These are phyloP conservation scores for Scheffersomyces insectosa DNA, from an alignment of 1,139 yeast species.

Conservation along the genomic window DNA sequence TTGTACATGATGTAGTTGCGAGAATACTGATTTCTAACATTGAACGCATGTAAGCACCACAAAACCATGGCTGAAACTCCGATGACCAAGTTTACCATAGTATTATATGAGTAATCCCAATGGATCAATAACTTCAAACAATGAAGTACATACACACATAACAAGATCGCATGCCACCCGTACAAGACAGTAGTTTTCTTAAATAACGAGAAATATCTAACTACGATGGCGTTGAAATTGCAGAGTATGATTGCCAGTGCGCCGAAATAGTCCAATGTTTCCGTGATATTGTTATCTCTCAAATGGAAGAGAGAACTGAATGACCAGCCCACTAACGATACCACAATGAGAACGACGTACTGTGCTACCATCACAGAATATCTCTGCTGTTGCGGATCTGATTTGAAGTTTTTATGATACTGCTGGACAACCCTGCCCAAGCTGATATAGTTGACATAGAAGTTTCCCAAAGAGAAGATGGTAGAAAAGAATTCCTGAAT, in stretches of 20 bases:
- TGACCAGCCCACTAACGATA: constrained; percentile 41
- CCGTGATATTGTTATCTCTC: constrained; percentile 40
- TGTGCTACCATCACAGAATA: constrained; percentile 32
- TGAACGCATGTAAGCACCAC: constrained; percentile 38
- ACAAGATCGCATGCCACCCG: constrained; percentile 12
- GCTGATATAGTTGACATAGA: constrained; percentile 36
- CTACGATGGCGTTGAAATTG: constrained; percentile 37
- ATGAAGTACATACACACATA: constrained; percentile 27
- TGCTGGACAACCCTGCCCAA: constrained; percentile 29
- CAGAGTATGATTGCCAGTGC: constrained; percentile 42
- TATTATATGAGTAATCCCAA: constrained; percentile 47
- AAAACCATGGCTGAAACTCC: constrained; percentile 33
- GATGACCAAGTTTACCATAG: constrained; percentile 32
- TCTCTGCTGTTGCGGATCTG: constrained; percentile 4
- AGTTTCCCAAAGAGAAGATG: constrained; percentile 39
- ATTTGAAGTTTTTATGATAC: constrained; percentile 20
- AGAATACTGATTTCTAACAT: constrained; percentile 19
- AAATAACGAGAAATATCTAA: constrained; percentile 34
- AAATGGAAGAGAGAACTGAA: constrained; percentile 43
- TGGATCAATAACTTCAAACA: constrained; percentile 24
- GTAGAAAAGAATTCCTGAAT: constrained; percentile 40
- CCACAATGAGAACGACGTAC: constrained; percentile 28
- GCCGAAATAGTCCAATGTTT: constrained; percentile 46
- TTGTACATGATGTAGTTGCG: constrained; percentile 27
- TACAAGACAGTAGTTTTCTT: constrained; percentile 4